Evolutionary conservation across 2,329 filamentous ascomycete species (phyloP).

Genomic region (Colletotrichum paranaense): DNA sequence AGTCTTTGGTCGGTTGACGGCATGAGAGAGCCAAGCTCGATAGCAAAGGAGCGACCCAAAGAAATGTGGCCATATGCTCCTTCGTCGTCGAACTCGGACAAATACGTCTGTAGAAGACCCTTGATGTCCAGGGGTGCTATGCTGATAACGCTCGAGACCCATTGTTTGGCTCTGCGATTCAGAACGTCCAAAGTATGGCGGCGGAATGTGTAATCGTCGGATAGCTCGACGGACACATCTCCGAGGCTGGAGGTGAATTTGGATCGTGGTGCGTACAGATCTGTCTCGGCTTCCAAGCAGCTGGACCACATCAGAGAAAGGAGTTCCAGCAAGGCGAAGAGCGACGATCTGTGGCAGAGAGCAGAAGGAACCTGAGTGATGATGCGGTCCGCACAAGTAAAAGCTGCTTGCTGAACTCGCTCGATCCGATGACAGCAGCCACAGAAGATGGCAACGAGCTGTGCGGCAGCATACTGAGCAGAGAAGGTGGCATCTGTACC

Average conservation of each 20-base stretch:
- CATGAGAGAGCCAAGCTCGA: conserved; percentile 90
- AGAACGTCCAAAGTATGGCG: conserved; percentile 82
- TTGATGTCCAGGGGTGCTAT: conserved; percentile 94
- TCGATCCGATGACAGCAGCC: conserved; percentile 94
- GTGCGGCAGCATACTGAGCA: conserved; percentile 89
- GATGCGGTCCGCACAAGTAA: conserved; percentile 85
- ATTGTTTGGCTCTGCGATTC: conserved; percentile 79
- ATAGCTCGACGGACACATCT: conserved; percentile 87
- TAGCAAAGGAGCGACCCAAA: conserved; percentile 90
- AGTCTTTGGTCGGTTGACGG: conserved; percentile 88
- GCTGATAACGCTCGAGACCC: conserved; percentile 84
- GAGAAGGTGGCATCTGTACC: conserved; percentile 83
- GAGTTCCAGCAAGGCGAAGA: conserved; percentile 93
- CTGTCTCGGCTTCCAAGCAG: conserved; percentile 93
- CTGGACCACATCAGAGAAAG: conserved; percentile 95
- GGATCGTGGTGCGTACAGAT: conserved; percentile 89
- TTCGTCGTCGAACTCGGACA: conserved; percentile 94
- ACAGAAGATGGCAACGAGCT: conserved; percentile 87
- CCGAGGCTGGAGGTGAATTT: conserved; percentile 82
- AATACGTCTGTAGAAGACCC: conserved; percentile 92
- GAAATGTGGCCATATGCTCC: conserved; percentile 92
- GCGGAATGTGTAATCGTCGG: conserved; percentile 89
- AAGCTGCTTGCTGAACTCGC: conserved; percentile 89
- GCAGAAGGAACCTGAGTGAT: conserved; percentile 87
- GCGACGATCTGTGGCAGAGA: conserved; percentile 87